Evolutionary conservation across 768 basidiomycete species (phyloP), one percentile per base, ranked within the genome.

Genomic region (Termitomyces sp.): DNA sequence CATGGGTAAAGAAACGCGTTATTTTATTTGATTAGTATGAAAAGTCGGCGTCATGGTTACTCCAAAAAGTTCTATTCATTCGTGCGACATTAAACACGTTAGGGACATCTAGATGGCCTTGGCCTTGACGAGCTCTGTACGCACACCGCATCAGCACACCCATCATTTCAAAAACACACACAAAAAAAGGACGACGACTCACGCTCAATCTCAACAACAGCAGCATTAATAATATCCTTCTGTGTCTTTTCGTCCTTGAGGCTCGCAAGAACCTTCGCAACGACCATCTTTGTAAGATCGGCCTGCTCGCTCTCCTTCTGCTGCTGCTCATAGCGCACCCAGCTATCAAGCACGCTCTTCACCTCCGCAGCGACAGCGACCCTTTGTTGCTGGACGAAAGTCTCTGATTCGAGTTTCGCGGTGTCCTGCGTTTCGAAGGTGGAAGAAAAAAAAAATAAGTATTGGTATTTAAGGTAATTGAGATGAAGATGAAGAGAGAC

Each of bases 241-340:
- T 96, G 94, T 32, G 86, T 84, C 84, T 90, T 95, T 78, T 94
- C 91, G 68, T 98, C 95, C 73, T 84, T 79, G 65, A 98, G 76
- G 68, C 81, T 81, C 72, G 88, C 86, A 72, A 92, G 81, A 65
- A 98, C 96, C 74, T 92, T 94, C 61, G 87, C 85, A 68, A 97
- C 91, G 73, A 99, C 90, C 55, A 81, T 78, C 83, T 90, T 88
- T 65, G 94, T 90, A 60, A 99, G 87, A 55, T 93, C 91, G 36
- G 87, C 83, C 84, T 99, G 97, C 80, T 99, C 94, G 71, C 85
- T 90, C 82, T 99, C 96, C 82, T 97, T 94, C 72, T 87, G 82
- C 74, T 96, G 93, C 73, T 97, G 96, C 81, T 98, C 96, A 77
- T 88, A 95, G 73, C 97, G 91, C 60, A 95, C 96, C 96, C 96